Evolutionary conservation across 2,329 filamentous ascomycete species (phyloP).

Genomic region (Diplodia corticola): DNA sequence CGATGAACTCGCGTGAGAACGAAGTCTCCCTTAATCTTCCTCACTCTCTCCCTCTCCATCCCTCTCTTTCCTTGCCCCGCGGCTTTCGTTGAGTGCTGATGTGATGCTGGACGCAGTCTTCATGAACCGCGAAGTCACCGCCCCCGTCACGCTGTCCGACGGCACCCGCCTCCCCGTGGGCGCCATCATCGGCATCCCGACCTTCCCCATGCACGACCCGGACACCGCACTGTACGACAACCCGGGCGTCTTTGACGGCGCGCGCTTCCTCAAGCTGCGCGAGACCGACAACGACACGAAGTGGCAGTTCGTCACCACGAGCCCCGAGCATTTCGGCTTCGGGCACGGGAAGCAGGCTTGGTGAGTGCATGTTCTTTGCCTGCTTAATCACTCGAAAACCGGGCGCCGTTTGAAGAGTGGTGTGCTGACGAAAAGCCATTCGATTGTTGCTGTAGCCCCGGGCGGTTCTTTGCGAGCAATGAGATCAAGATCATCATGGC

Average conservation of each 20-base stretch:
- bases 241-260: not conserved
- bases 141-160: constrained; percentile 1
- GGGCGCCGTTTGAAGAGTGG: not conserved
- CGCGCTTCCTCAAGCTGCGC: constrained; percentile 8
- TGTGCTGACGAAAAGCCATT: constrained; percentile 29
- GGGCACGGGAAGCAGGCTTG: constrained; percentile 26
- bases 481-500: constrained; percentile 38
- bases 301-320: constrained; percentile 24
- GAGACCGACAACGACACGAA: not conserved
- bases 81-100: too few species aligned
- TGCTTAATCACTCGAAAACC: not conserved
- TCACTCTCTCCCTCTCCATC: not conserved
- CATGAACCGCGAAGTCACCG: not conserved
- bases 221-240: not conserved
- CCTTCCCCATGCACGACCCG: not conserved
- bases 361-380: constrained; percentile 16
- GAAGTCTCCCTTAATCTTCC: too few species aligned
- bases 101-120: not conserved
- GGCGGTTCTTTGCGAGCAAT: constrained; percentile 36
- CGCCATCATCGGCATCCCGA: not conserved
- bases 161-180: constrained; percentile 3
- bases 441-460: constrained; percentile 33
- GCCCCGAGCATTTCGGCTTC: constrained; percentile 11
- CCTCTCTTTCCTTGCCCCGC: not conserved
- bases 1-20: not conserved